phyloP scores from a whole-genome alignment of 441 rosid genomes.

The Erodium texanum region DNA sequence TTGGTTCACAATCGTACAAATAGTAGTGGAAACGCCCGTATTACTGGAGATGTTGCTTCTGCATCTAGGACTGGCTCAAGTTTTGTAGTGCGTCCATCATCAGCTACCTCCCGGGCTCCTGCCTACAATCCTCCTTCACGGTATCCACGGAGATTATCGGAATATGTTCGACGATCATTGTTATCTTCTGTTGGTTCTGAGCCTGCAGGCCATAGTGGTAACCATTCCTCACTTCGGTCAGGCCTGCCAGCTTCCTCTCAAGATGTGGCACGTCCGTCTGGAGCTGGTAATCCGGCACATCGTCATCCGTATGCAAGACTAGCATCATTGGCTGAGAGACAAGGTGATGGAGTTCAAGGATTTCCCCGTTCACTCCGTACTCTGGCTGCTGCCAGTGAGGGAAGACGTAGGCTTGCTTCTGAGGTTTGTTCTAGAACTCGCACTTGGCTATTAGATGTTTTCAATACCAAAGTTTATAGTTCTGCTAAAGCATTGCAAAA shows the following conservation, averaged over 20 bases:
- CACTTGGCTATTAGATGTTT: background rate
- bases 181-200: constrained; percentile 45
- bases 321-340: constrained; percentile 50
- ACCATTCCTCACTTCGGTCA: constrained; percentile 26
- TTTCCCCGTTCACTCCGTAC: constrained; percentile 47
- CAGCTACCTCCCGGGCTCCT: constrained; percentile 41
- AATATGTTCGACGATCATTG: constrained; percentile 60
- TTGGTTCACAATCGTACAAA: constrained; percentile 24
- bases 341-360: constrained; percentile 47
- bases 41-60: constrained; percentile 24
- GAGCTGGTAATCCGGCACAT: constrained; percentile 38
- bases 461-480: background rate
- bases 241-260: constrained; percentile 36
- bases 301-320: constrained; percentile 51
- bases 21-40: constrained; percentile 32
- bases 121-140: constrained; percentile 38
- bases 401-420: constrained; percentile 60
- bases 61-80: constrained; percentile 24
- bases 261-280: constrained; percentile 40
- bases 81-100: constrained; percentile 41
- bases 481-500: no score
- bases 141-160: constrained; percentile 59
- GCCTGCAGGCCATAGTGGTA: constrained; percentile 39
- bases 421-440: constrained; percentile 46
- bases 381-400: constrained; percentile 50